Evolutionary conservation across 2,329 filamentous ascomycete species (phyloP), one percentile per base, ranked within the genome.

Genomic region (Claviceps lovelessii): DNA sequence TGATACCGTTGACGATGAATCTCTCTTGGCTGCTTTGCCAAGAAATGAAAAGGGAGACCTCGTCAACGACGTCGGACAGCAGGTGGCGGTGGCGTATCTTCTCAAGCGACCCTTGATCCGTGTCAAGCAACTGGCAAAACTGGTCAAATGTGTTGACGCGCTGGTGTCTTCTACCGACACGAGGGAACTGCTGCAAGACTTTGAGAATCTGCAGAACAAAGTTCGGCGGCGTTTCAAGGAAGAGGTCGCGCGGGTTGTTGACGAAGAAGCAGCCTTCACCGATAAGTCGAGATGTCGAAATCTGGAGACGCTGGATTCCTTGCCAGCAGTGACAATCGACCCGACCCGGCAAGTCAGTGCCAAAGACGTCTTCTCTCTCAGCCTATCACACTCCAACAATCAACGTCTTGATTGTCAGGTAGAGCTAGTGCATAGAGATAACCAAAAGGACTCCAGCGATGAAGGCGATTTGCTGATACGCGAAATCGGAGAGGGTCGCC

Each of bases 1-100:
- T 17, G 63, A 62, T 1, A 63, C 68, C 1, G 81, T 84, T 39
- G 81, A 85, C 50, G 76, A 81, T 44, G 76, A 83, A 58, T 81
- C 79, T 1, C 69, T 83, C 1, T 65, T 84, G 53, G 75, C 79
- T 57, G 79, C 77, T 1, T 72, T 79, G 71, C 81, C 79, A 58
- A 75, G 73, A 53, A 84, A 85, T 53, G 78, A 78, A 55, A 73
- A 84, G 54, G 84, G 86, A 28, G 83, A 85, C 61, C 75, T 87
- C 15, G 65, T 84, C 51, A 82, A 90, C 60, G 80, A 81, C 39
- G 79, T 91, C 58, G 93, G 91, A 13, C 89, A 96, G 67, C 83
- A 89, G 52, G 90, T 96, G 9, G 93, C 97, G 66, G 93, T 98
- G 50, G 90, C 90, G 8, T 94, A 93, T 68, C 76, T 98, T 49